Conservation (phyloP, 441 rosid species). For the Jatropha podagrica region DNA sequence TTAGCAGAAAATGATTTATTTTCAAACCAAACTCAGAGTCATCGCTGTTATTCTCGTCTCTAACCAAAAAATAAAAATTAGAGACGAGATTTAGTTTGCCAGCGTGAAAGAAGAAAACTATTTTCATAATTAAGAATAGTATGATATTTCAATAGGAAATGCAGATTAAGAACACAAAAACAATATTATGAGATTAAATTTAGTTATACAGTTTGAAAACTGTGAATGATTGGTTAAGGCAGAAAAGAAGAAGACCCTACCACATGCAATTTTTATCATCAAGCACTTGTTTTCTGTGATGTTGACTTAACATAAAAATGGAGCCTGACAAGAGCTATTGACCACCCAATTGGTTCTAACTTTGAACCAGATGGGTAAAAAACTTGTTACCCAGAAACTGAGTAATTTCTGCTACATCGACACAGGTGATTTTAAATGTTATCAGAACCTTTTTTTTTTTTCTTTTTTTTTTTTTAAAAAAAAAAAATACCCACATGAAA, state of each 20-base stretch:
- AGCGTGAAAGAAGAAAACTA: too few species aligned
- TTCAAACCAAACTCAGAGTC: too few species aligned
- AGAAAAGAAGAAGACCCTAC: neutral
- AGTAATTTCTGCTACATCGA: neutral
- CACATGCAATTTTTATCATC: neutral
- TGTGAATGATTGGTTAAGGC: neutral
- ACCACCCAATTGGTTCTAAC: neutral
- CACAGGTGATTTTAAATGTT: neutral
- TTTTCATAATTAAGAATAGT: too few species aligned
- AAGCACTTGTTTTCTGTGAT: conserved; percentile 10
- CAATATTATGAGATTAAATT: too few species aligned
- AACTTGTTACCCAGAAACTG: too few species aligned
- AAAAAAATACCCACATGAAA: neutral
- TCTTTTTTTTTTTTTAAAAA: neutral
- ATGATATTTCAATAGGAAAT: too few species aligned
- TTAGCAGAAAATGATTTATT: too few species aligned
- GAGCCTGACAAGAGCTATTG: neutral
- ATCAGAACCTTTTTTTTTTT: neutral
- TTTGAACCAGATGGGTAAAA: neutral
- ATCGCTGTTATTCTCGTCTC: too few species aligned
- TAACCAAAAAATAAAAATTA: too few species aligned
- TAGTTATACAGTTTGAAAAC: too few species aligned
- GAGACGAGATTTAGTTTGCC: too few species aligned
- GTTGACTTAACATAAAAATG: conserved; percentile 22
- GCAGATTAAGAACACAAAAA: too few species aligned